Conservation (phyloP, 169 alveolate genomes). For the Neospora caninum region DNA sequence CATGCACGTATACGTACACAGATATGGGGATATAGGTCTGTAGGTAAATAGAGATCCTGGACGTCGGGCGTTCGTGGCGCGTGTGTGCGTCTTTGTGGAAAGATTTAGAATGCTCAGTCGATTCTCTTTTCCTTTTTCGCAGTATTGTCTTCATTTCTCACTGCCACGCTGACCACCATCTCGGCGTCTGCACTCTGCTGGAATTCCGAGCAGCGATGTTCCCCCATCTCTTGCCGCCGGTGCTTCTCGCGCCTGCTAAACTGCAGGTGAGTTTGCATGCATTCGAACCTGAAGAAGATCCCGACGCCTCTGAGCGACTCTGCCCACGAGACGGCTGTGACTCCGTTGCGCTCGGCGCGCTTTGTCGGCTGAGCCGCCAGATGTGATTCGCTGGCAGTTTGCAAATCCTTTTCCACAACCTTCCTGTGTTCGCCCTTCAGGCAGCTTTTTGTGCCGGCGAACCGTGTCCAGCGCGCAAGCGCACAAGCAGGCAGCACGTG, state of each 20-base stretch:
- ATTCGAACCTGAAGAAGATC: background rate
- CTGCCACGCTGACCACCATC: slow-evolving; percentile 88
- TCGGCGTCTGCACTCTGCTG: slow-evolving; percentile 81
- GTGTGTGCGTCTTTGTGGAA: too few relatives aligned
- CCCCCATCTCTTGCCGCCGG: slow-evolving; percentile 68
- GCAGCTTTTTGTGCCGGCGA: too few relatives aligned
- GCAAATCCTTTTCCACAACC: background rate
- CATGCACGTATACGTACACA: too few relatives aligned
- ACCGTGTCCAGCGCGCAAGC: too few relatives aligned
- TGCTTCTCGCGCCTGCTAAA: slow-evolving; percentile 68
- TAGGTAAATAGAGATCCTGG: too few relatives aligned
- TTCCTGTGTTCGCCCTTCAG: too few relatives aligned
- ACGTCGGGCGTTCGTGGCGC: too few relatives aligned
- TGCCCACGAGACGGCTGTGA: background rate
- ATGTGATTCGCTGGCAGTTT: background rate
- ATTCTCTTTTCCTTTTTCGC: background rate
- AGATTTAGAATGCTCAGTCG: too few relatives aligned
- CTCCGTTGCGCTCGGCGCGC: background rate
- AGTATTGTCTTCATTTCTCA: slow-evolving; percentile 86
- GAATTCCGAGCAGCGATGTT: slow-evolving; percentile 70
- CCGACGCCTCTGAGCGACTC: background rate
- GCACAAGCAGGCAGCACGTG: too few relatives aligned
- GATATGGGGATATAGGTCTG: too few relatives aligned
- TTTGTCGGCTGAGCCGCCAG: background rate
- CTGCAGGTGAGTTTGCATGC: slow-evolving; percentile 60